A percentile compares a stretch with the other conserved stretches of the same genome.
Conservation (phyloP, 225 moss, liverwort and hornwort species). For the Antitrichia curtipendula region DNA sequence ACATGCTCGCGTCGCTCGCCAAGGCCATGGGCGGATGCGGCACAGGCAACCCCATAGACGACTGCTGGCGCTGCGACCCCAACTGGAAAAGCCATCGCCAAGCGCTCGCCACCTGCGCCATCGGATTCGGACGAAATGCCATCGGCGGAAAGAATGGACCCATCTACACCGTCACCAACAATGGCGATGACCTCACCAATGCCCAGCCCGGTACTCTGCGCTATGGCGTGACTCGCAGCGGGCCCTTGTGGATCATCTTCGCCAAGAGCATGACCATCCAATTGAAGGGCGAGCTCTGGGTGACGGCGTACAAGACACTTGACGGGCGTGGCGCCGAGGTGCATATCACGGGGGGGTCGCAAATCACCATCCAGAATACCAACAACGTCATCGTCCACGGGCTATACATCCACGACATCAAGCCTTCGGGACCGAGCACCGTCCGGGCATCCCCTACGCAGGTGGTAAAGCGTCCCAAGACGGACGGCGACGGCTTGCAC, state of each 20-base stretch:
- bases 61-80: slow-evolving; percentile 34
- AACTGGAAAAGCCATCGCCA: slow-evolving; percentile 30
- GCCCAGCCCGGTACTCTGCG: slow-evolving; percentile 26
- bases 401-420: slow-evolving; percentile 24
- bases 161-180: slow-evolving; percentile 21
- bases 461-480: background rate
- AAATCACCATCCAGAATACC: slow-evolving; percentile 3
- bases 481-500: slow-evolving; percentile 25
- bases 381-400: slow-evolving; percentile 37
- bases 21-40: slow-evolving; percentile 23
- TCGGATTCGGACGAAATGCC: slow-evolving; percentile 28
- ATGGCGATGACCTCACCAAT: background rate
- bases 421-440: background rate
- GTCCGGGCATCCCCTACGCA: background rate
- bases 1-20: background rate
- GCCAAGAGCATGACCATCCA: slow-evolving; percentile 20
- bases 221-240: slow-evolving; percentile 11
- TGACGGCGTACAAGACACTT: slow-evolving; percentile 27
- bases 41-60: slow-evolving; percentile 27
- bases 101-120: slow-evolving; percentile 17
- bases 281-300: slow-evolving; percentile 14
- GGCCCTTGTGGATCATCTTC: slow-evolving; percentile 37
- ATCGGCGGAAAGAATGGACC: slow-evolving; percentile 27
- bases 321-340: slow-evolving; percentile 33
- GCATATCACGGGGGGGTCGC: slow-evolving; percentile 11